These are phyloP conservation scores for Pseudogymnoascus sp. DNA, from an alignment of 2,329 filamentous ascomycete genomes.

Conservation along the genomic window DNA sequence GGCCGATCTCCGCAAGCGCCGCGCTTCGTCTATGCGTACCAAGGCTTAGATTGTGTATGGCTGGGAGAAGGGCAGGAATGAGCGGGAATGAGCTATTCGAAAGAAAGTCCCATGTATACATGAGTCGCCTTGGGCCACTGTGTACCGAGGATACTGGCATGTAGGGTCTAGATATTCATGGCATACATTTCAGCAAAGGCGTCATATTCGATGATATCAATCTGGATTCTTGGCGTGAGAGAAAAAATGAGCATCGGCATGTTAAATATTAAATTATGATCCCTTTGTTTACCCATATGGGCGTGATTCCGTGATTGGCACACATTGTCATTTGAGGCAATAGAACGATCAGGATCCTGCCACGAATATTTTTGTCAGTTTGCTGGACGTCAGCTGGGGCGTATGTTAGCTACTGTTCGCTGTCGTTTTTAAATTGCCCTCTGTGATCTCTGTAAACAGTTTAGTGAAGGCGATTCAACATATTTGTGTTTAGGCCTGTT, in stretches of 20 bases:
- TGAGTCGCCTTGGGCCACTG: background rate
- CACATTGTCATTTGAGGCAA: background rate
- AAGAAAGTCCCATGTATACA: conserved; percentile 7
- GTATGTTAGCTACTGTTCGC: background rate
- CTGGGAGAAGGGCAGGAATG: conserved; percentile 33
- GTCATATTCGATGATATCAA: conserved; percentile 8
- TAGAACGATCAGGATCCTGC: background rate
- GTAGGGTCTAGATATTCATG: conserved; percentile 12
- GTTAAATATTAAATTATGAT: conserved; percentile 10
- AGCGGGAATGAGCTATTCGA: conserved; percentile 39
- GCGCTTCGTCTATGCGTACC: conserved; percentile 85
- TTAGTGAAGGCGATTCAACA: background rate
- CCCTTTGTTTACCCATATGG: conserved; percentile 3
- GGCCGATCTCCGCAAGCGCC: conserved; percentile 90
- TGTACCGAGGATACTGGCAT: conserved; percentile 2
- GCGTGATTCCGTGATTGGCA: background rate
- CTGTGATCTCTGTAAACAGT: background rate
- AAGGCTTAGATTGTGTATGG: conserved; percentile 29
- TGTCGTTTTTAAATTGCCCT: background rate
- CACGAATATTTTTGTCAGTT: background rate
- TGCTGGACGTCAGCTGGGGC: background rate
- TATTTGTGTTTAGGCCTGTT: background rate
- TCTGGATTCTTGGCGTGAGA: conserved; percentile 8
- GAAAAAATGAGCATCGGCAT: conserved; percentile 8
- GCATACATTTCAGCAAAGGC: conserved; percentile 11